Conservation (phyloP, 164 flowering plant species). For the Liquidambar formosana region DNA sequence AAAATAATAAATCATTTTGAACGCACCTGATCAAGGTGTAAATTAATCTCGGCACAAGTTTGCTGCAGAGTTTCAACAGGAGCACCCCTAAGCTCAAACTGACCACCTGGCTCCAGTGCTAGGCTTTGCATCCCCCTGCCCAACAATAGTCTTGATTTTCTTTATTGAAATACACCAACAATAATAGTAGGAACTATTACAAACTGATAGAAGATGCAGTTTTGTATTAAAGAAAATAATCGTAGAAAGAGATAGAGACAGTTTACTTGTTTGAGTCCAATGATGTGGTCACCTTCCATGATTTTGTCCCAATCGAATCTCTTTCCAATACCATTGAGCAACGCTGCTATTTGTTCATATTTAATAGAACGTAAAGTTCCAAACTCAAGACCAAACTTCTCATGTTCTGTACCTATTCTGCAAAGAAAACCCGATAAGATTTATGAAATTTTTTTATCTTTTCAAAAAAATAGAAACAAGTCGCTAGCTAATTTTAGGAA, state of each 20-base stretch:
- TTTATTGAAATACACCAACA: background rate
- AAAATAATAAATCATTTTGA: conserved; percentile 2
- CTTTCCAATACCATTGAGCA: conserved; percentile 88
- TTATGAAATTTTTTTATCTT: too few species aligned
- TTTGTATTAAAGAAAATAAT: background rate
- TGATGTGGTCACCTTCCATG: conserved; percentile 92
- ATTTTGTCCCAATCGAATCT: conserved; percentile 98
- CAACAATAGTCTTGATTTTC: conserved; percentile 6
- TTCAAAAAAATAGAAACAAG: too few species aligned
- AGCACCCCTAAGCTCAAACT: conserved; percentile 99
- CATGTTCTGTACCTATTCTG: conserved; percentile 99
- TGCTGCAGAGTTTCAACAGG: conserved; percentile 98
- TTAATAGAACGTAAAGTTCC: conserved; percentile 70
- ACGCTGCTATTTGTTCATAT: conserved; percentile 84
- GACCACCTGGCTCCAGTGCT: conserved; percentile 99
- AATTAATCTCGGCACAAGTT: conserved; percentile 98
- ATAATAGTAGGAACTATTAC: background rate
- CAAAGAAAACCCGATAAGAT: conserved; percentile 11
- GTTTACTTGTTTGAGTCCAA: conserved; percentile 91
- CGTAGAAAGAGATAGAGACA: background rate
- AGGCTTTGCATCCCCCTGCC: conserved; percentile 97
- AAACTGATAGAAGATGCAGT: too few species aligned
- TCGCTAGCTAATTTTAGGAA: too few species aligned
- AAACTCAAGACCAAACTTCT: conserved; percentile 93
- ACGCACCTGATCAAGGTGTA: conserved; percentile 94